These are phyloP conservation scores for Osmanthus fragrans DNA, from an alignment of 257 asterid species.

Conservation along the genomic window DNA sequence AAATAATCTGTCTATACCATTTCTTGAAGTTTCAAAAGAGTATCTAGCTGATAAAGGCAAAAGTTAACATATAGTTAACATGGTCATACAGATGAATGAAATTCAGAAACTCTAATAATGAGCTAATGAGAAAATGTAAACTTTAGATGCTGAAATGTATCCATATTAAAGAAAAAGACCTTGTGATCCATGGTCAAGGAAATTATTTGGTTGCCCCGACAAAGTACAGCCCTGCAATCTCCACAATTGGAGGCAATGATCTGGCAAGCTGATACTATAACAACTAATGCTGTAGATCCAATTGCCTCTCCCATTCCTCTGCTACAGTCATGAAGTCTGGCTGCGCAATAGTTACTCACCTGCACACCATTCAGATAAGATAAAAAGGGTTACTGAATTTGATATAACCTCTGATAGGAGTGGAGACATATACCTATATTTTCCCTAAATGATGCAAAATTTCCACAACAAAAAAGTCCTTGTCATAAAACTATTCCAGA, in stretches of 20 bases:
- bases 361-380: background rate
- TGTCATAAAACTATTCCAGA: background rate
- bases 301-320: slow-evolving; percentile 21
- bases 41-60: background rate
- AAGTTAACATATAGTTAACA: background rate
- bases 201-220: slow-evolving; percentile 8
- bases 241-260: slow-evolving; percentile 19
- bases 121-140: background rate
- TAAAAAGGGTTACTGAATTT: background rate
- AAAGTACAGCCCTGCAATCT: slow-evolving; percentile 19
- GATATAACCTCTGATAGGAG: background rate
- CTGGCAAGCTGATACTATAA: slow-evolving; percentile 18
- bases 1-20: background rate
- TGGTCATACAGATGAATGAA: background rate
- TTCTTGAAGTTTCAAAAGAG: background rate
- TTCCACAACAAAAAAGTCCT: background rate
- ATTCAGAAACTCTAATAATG: too few relatives aligned
- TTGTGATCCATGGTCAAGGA: slow-evolving; percentile 21
- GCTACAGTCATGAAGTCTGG: background rate
- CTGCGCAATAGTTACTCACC: background rate
- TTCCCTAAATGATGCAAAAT: background rate
- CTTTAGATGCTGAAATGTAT: background rate
- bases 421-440: too few relatives aligned
- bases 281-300: slow-evolving; percentile 21
- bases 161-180: background rate